Conservation (phyloP, 2,329 filamentous ascomycete genomes). For the Claviceps purpurea region DNA sequence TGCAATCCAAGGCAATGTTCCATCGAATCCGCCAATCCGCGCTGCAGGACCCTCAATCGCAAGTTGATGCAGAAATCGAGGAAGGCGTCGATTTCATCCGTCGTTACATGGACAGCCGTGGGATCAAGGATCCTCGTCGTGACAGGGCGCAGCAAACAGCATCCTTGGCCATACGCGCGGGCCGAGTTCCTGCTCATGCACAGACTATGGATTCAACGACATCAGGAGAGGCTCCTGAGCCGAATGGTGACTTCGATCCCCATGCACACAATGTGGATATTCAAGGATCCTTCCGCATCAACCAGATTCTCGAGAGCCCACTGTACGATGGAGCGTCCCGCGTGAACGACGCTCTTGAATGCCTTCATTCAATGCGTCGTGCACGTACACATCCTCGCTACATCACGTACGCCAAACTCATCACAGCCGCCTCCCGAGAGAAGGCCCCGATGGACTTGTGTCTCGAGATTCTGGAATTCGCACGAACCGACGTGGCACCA, state of each 20-base stretch:
- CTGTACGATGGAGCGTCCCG: slow-evolving; percentile 59
- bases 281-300: slow-evolving; percentile 82
- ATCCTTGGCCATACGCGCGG: slow-evolving; percentile 18
- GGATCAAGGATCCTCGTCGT: slow-evolving; percentile 41
- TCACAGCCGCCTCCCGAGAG: slow-evolving; percentile 76
- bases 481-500: slow-evolving; percentile 75
- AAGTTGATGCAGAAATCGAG: slow-evolving; percentile 68
- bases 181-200: slow-evolving; percentile 9
- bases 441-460: slow-evolving; percentile 62
- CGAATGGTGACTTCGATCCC: slow-evolving; percentile 53
- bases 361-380: slow-evolving; percentile 87
- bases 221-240: too few species aligned
- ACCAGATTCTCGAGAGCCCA: slow-evolving; percentile 73
- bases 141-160: slow-evolving; percentile 34
- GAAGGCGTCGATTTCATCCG: slow-evolving; percentile 64
- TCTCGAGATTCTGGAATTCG: slow-evolving; percentile 79
- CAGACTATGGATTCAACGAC: slow-evolving; percentile 19
- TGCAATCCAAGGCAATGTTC: slow-evolving; percentile 76
- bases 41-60: slow-evolving; percentile 30
- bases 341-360: slow-evolving; percentile 66
- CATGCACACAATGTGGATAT: slow-evolving; percentile 86
- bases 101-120: slow-evolving; percentile 43
- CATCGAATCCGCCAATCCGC: slow-evolving; percentile 58
- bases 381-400: slow-evolving; percentile 85
- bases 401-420: slow-evolving; percentile 93